Conservation (phyloP, 495 filamentous ascomycete species). For the Hypoxylon cercidicola region DNA sequence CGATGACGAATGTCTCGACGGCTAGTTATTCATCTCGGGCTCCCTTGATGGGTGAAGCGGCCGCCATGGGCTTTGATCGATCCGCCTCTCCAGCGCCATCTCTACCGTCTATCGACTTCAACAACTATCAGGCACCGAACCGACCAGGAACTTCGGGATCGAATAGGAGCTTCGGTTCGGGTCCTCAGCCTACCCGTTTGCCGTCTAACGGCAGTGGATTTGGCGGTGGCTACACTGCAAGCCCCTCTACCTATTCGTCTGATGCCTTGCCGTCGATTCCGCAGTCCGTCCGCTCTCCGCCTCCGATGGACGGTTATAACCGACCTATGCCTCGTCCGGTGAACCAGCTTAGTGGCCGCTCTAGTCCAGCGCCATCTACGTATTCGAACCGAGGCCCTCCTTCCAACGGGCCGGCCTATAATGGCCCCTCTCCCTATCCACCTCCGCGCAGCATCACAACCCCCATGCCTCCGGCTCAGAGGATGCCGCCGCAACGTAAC, state of each 20-base stretch:
- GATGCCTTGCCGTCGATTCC: slow-evolving; percentile 51
- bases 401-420: slow-evolving; percentile 33
- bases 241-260: slow-evolving; percentile 46
- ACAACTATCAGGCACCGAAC: slow-evolving; percentile 47
- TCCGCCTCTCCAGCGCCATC: slow-evolving; percentile 57
- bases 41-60: slow-evolving; percentile 67
- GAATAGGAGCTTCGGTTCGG: slow-evolving; percentile 59
- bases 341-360: slow-evolving; percentile 45
- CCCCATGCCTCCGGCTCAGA: slow-evolving; percentile 48
- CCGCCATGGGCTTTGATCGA: slow-evolving; percentile 67
- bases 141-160: slow-evolving; percentile 48
- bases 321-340: slow-evolving; percentile 38
- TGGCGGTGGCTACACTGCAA: slow-evolving; percentile 42
- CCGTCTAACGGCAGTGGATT: slow-evolving; percentile 38
- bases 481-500: slow-evolving; percentile 55
- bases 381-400: slow-evolving; percentile 45
- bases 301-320: slow-evolving; percentile 41
- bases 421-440: slow-evolving; percentile 37
- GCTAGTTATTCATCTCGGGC: slow-evolving; percentile 64
- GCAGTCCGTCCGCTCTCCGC: slow-evolving; percentile 45
- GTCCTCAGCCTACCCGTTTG: slow-evolving; percentile 38
- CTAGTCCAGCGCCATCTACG: slow-evolving; percentile 53
- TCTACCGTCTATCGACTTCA: slow-evolving; percentile 50
- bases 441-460: slow-evolving; percentile 54
- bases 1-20: slow-evolving; percentile 46